These are phyloP conservation scores for Hymenoscyphus scutula DNA, from an alignment of 2,329 filamentous ascomycete genomes.

Conservation along the genomic window DNA sequence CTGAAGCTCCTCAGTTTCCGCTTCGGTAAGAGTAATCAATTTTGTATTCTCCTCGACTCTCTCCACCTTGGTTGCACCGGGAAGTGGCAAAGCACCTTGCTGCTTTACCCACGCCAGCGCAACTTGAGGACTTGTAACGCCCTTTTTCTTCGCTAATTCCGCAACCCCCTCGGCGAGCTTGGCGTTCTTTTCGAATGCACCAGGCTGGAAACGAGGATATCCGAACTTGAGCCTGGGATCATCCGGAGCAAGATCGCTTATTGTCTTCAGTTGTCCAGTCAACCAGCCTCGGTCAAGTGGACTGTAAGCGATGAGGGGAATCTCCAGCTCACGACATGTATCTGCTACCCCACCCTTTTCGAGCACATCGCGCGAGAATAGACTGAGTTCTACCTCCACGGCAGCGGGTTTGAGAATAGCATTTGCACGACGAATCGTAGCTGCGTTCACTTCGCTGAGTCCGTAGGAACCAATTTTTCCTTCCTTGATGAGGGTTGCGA, in stretches of 20 bases:
- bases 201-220: conserved; percentile 59
- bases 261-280: conserved; percentile 47
- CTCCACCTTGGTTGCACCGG: conserved; percentile 32
- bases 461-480: conserved; percentile 44
- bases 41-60: conserved; percentile 36
- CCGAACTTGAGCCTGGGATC: conserved; percentile 53
- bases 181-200: conserved; percentile 61
- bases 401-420: conserved; percentile 39
- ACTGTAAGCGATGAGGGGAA: conserved; percentile 62
- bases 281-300: conserved; percentile 63
- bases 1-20: conserved; percentile 35
- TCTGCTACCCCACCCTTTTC: conserved; percentile 39
- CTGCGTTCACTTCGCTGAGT: conserved; percentile 41
- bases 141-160: conserved; percentile 56
- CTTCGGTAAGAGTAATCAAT: conserved; percentile 30
- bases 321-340: conserved; percentile 55
- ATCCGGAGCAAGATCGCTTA: conserved; percentile 52
- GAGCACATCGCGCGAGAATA: conserved; percentile 39
- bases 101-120: conserved; percentile 40
- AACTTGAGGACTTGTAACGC: conserved; percentile 59
- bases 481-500: conserved; percentile 38
- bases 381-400: conserved; percentile 46
- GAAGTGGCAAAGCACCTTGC: conserved; percentile 33
- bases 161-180: conserved; percentile 56
- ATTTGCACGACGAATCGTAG: conserved; percentile 41